Evolutionary conservation across 2,329 filamentous ascomycete genomes (phyloP), one percentile per base, ranked within the genome.

Genomic region (Camptophora hylomeconis): DNA sequence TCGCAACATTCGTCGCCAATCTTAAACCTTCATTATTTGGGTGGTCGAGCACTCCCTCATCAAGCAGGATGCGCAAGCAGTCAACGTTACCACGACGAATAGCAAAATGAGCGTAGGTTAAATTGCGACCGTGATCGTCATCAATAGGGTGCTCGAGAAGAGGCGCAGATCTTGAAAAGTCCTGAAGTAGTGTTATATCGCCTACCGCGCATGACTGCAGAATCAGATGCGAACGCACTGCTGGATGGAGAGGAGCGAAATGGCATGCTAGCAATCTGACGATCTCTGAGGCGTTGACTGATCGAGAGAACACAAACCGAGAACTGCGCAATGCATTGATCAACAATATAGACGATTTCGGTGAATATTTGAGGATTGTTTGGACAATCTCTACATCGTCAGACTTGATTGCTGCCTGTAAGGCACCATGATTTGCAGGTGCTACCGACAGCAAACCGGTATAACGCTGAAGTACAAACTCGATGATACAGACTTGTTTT

Each of bases 351-450:
- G 31, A 23, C 2, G 15, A 30, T 9, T 30, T 30, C 3, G 26
- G 31, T 19, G 31, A 30, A 26, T 30, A 30, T n/a, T 5, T 19
- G 12, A 33, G 31, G n/a, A 33, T 6, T 30, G 27, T 18, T 33
- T 33, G 20, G n/a, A 33, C 26, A 17, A 33, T 26, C 30, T 33
- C 20, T 8, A 6, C 25, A 21, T 24, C 24, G 18, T 24, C 20
- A 16, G 25, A 28, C 12, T 28, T 28, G 12, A 33, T 33, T n/a
- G 31, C 31, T 18, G 20, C 26, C 24, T 13, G 25, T 17, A 33
- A 20, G 25, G 26, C 15, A 28, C 14, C 4, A 18, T 17, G 7
- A 14, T 24, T 11, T 5, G 6, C 22, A 5, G 22, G 20, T 28
- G 7, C 9, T 20, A 28, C 19, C 24, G 31, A 29, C 19, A 33